Evolutionary conservation across 306 rosid genomes (phyloP).

Genomic region (Astragalus glycyphyllos): DNA sequence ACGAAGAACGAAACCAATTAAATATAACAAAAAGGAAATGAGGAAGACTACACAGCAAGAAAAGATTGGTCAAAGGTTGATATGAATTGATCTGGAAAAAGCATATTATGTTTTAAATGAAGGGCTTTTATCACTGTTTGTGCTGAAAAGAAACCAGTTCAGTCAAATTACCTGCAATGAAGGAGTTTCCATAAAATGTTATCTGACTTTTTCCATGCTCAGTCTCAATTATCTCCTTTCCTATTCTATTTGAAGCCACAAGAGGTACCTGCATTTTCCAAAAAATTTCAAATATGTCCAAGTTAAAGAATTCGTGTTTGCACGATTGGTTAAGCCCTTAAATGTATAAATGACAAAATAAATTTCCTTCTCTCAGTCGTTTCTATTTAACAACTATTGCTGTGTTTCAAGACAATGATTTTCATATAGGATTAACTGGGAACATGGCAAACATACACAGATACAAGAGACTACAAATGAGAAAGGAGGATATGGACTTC

Average conservation of each 20-base stretch:
- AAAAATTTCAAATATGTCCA: constrained; percentile 9
- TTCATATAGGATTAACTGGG: constrained; percentile 20
- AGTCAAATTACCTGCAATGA: constrained; percentile 76
- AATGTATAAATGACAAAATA: constrained; percentile 5
- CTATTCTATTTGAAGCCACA: constrained; percentile 93
- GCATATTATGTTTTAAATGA: constrained; percentile 5
- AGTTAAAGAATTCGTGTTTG: background rate
- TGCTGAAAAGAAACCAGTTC: constrained; percentile 19
- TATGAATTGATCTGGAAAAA: constrained; percentile 24
- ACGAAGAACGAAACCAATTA: background rate
- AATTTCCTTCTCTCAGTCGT: background rate
- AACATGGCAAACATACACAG: too few relatives aligned
- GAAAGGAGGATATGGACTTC: constrained; percentile 13
- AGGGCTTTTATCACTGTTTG: constrained; percentile 9
- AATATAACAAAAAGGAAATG: background rate
- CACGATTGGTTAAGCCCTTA: background rate
- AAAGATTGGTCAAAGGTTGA: background rate
- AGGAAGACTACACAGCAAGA: background rate
- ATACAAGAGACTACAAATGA: background rate
- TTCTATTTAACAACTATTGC: constrained; percentile 24
- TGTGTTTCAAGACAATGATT: constrained; percentile 16
- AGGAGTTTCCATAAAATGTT: constrained; percentile 90
- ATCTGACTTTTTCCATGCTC: constrained; percentile 86
- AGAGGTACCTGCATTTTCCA: constrained; percentile 80
- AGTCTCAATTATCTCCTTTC: constrained; percentile 83